Conservation (phyloP, 805 yeast species). For the Limtongia smithiae region DNA sequence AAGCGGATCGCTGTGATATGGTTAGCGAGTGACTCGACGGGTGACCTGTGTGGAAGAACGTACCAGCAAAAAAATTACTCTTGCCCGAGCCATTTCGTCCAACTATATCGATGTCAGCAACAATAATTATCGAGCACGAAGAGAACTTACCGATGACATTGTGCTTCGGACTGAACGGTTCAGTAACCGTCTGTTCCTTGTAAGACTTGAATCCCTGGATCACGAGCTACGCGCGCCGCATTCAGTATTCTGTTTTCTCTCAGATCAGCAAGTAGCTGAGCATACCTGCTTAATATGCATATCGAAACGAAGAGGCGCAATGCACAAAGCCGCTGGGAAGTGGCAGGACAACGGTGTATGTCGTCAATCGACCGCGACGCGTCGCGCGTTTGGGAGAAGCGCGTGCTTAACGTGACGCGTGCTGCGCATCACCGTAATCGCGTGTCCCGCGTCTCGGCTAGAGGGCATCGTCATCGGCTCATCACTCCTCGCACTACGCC, state of each 20-base stretch:
- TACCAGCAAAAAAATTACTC: constrained; percentile 78
- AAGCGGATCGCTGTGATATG: constrained; percentile 68
- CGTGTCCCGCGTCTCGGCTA: no score
- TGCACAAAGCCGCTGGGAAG: no score
- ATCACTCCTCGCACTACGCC: no score
- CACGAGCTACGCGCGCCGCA: constrained; percentile 45
- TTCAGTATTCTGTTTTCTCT: no score
- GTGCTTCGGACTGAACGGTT: constrained; percentile 70
- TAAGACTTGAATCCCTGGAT: constrained; percentile 95
- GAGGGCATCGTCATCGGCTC: no score
- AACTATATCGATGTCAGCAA: constrained; percentile 35
- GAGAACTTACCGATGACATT: constrained; percentile 60
- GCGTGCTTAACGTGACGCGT: no score
- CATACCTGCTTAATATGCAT: constrained; percentile 27
- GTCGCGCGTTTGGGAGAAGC: no score
- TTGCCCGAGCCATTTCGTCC: constrained; percentile 98
- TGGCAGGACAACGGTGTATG: no score
- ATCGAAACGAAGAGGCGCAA: no score
- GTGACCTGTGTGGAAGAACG: not conserved
- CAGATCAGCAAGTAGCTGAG: not conserved
- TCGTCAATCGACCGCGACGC: no score
- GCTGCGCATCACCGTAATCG: no score
- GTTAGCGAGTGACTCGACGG: not conserved
- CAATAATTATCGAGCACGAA: not conserved
- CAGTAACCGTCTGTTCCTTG: constrained; percentile 74